A percentile compares a stretch with the other conserved stretches of the same genome.
Evolutionary conservation across 2,329 filamentous ascomycete genomes (phyloP).

Genomic region (Fusarium coicis): DNA sequence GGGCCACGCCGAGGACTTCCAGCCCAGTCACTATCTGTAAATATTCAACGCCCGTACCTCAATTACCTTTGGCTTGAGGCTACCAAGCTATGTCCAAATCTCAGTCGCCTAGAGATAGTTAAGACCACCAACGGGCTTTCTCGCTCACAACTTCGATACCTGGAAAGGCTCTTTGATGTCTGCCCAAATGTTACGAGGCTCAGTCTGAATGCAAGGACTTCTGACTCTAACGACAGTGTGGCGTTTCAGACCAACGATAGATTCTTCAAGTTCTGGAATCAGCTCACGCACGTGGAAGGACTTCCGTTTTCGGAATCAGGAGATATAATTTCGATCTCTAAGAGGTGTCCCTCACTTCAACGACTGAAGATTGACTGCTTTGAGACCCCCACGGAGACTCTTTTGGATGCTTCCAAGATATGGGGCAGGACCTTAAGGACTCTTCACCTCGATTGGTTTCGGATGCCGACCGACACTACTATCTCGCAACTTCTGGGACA

Average conservation of each 20-base stretch:
- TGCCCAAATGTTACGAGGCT: not conserved
- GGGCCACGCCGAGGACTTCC: not conserved
- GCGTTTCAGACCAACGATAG: not conserved
- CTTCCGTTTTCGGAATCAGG: not conserved
- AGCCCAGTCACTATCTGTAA: not conserved
- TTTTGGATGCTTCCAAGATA: not conserved
- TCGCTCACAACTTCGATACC: not conserved
- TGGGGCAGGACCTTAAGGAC: not conserved
- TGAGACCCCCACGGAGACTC: not conserved
- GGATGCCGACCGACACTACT: not conserved
- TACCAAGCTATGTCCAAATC: not conserved
- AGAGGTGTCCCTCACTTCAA: not conserved
- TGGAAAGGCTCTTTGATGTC: not conserved
- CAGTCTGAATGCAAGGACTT: not conserved
- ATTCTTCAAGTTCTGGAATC: not conserved
- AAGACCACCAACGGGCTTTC: not conserved
- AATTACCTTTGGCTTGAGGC: not conserved
- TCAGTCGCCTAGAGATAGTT: not conserved
- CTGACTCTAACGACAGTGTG: not conserved
- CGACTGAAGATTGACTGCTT: not conserved
- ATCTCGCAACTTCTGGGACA: not conserved
- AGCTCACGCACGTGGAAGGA: not conserved
- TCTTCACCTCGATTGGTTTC: not conserved
- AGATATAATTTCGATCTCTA: not conserved
- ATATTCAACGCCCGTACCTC: not conserved